phyloP scores from a whole-genome alignment of 2,329 filamentous ascomycete species.

The Fusarium newnesense region DNA sequence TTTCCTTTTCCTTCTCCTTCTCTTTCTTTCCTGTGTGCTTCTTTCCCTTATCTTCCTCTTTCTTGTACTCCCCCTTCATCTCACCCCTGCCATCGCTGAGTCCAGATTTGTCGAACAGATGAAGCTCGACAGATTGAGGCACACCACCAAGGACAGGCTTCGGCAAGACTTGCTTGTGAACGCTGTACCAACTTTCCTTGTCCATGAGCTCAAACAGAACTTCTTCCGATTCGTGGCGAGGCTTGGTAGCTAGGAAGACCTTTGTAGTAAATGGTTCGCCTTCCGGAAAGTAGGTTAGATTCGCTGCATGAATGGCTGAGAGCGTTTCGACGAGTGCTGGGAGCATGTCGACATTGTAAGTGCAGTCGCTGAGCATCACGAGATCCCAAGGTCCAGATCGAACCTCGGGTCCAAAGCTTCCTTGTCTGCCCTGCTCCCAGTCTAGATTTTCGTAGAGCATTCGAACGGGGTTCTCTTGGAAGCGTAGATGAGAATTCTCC shows the following conservation, averaged over 20 bases:
- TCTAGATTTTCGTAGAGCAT: slow-evolving; percentile 66
- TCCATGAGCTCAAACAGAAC: slow-evolving; percentile 60
- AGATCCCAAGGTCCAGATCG: slow-evolving; percentile 60
- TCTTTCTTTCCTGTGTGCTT: neutral
- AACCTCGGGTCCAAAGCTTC: slow-evolving; percentile 55
- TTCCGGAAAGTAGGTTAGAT: slow-evolving; percentile 37
- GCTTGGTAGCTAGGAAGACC: slow-evolving; percentile 66
- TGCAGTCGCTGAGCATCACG: slow-evolving; percentile 68
- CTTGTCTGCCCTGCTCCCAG: slow-evolving; percentile 63
- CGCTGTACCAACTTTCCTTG: slow-evolving; percentile 56
- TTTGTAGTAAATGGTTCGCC: slow-evolving; percentile 47
- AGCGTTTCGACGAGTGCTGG: slow-evolving; percentile 64
- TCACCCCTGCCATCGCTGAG: slow-evolving; percentile 33
- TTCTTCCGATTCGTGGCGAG: slow-evolving; percentile 63
- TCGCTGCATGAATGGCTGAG: slow-evolving; percentile 57
- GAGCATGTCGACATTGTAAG: slow-evolving; percentile 68
- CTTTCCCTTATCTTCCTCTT: neutral
- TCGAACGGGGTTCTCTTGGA: slow-evolving; percentile 31
- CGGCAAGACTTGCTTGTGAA: slow-evolving; percentile 54
- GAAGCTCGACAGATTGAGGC: slow-evolving; percentile 61
- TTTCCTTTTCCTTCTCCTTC: neutral
- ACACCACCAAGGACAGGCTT: slow-evolving; percentile 59
- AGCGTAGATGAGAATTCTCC: slow-evolving; percentile 23
- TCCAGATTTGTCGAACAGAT: slow-evolving; percentile 57
- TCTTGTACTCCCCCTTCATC: neutral